Evolutionary conservation across 2,329 filamentous ascomycete genomes (phyloP).

Genomic region (Pyricularia sp.): DNA sequence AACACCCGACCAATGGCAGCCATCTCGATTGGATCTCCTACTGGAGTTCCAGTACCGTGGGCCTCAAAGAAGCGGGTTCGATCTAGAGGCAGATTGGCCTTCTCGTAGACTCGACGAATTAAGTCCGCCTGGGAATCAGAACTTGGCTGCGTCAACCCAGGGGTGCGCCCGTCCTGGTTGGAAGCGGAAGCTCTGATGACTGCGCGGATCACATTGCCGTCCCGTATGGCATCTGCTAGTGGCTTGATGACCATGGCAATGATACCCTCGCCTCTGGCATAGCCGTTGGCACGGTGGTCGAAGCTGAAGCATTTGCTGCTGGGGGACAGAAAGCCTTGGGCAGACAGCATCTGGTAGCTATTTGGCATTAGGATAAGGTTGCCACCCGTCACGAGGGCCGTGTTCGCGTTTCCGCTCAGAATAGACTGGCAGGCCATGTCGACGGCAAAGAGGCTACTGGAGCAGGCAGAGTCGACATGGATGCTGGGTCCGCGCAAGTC

Average conservation of each 20-base stretch:
- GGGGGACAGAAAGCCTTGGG: constrained; percentile 11
- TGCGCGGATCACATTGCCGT: constrained; percentile 27
- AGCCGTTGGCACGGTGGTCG: constrained; percentile 32
- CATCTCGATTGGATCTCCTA: constrained; percentile 29
- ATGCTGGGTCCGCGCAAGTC: constrained; percentile 25
- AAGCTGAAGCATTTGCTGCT: constrained; percentile 20
- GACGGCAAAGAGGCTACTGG: constrained; percentile 21
- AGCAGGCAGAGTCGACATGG: constrained; percentile 28
- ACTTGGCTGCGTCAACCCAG: constrained; percentile 32
- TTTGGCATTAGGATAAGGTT: constrained; percentile 1
- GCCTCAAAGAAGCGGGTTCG: constrained; percentile 18
- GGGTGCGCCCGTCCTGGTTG: constrained; percentile 28
- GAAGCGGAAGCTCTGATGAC: constrained; percentile 21
- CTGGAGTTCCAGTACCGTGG: constrained; percentile 31
- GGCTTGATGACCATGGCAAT: constrained; percentile 31
- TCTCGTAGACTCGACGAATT: constrained; percentile 22
- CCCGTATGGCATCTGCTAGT: constrained; percentile 28
- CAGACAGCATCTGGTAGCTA: constrained; percentile 1
- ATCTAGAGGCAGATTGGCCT: constrained; percentile 13
- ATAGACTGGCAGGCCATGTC: constrained; percentile 3
- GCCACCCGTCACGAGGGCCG: constrained; percentile 6
- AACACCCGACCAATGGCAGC: constrained; percentile 20
- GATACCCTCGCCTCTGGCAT: constrained; percentile 34
- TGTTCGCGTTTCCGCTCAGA: constrained; percentile 10
- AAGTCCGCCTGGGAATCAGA: constrained; percentile 19